These are phyloP conservation scores for Candida tibetensis DNA, from an alignment of 805 yeast species.

Conservation along the genomic window DNA sequence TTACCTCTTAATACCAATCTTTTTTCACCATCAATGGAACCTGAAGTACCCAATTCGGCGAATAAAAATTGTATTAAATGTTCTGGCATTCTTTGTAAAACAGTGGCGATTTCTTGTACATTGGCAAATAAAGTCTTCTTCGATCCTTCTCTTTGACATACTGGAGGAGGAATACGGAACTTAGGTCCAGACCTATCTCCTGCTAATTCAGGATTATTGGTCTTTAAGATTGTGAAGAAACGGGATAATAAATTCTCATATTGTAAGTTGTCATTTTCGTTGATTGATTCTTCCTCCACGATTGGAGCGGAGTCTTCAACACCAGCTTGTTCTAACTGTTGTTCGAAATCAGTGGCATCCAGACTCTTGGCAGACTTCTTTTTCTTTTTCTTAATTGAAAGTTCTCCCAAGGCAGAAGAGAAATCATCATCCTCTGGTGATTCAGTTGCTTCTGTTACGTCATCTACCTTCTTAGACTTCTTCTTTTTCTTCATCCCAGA, in stretches of 20 bases:
- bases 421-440: conserved; percentile 32
- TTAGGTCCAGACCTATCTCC: conserved; percentile 92
- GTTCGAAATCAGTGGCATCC: conserved; percentile 79
- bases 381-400: conserved; percentile 71
- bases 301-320: conserved; percentile 48
- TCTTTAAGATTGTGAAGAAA: conserved; percentile 80
- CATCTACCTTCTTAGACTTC: conserved; percentile 57
- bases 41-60: conserved; percentile 99
- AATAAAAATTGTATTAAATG: conserved; percentile 95
- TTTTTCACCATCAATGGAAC: conserved; percentile 97
- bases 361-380: conserved; percentile 55
- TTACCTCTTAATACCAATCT: conserved; percentile 97
- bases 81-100: conserved; percentile 93
- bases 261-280: conserved; percentile 49
- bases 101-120: conserved; percentile 90
- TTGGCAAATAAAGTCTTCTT: conserved; percentile 96
- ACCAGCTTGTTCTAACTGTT: conserved; percentile 88
- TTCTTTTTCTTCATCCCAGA: conserved; percentile 75
- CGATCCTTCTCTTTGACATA: conserved; percentile 94
- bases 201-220: conserved; percentile 96
- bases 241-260: conserved; percentile 78
- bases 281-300: conserved; percentile 26
- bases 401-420: conserved; percentile 37
- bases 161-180: conserved; percentile 96
- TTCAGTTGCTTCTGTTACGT: conserved; percentile 15